These are phyloP conservation scores for Verticillium dahliae DNA, from an alignment of 2,329 filamentous ascomycete genomes.

Conservation along the genomic window DNA sequence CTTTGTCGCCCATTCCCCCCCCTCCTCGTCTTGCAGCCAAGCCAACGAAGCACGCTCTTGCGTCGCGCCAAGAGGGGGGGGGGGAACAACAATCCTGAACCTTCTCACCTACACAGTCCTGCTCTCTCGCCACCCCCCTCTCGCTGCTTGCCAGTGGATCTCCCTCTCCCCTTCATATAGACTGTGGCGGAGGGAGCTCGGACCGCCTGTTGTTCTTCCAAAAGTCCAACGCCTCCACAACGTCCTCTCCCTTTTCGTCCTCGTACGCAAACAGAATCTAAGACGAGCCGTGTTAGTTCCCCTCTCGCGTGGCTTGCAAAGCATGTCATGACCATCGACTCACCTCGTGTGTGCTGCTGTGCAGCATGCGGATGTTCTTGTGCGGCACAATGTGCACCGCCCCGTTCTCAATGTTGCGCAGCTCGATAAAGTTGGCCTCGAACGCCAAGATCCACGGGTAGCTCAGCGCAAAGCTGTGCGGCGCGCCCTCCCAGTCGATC, in stretches of 20 bases:
- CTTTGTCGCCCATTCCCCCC: neutral
- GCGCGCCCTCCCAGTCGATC: slow-evolving; percentile 94
- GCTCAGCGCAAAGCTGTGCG: slow-evolving; percentile 86
- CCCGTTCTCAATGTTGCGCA: slow-evolving; percentile 89
- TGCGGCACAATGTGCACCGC: slow-evolving; percentile 94
- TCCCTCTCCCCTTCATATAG: neutral
- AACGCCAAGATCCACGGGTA: slow-evolving; percentile 97
- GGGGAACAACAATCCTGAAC: neutral
- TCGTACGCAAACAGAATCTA: slow-evolving; percentile 98
- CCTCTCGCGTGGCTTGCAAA: neutral
- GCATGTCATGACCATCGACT: slow-evolving; percentile 19
- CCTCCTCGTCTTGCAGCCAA: neutral
- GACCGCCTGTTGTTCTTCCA: slow-evolving; percentile 66
- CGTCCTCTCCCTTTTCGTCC: slow-evolving; percentile 87
- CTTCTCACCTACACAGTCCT: neutral
- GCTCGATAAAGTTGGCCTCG: slow-evolving; percentile 95
- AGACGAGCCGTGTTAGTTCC: slow-evolving; percentile 7
- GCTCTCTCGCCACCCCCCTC: neutral
- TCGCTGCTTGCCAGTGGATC: neutral
- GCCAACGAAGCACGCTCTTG: neutral
- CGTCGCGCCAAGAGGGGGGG: neutral
- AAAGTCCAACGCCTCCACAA: slow-evolving; percentile 93
- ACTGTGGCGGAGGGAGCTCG: slow-evolving; percentile 20
- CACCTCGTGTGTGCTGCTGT: slow-evolving; percentile 95
- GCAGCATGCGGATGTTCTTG: slow-evolving; percentile 95